phyloP scores from a whole-genome alignment of 225 moss, liverwort and hornwort genomes.

The Sphagnum tenellum region DNA sequence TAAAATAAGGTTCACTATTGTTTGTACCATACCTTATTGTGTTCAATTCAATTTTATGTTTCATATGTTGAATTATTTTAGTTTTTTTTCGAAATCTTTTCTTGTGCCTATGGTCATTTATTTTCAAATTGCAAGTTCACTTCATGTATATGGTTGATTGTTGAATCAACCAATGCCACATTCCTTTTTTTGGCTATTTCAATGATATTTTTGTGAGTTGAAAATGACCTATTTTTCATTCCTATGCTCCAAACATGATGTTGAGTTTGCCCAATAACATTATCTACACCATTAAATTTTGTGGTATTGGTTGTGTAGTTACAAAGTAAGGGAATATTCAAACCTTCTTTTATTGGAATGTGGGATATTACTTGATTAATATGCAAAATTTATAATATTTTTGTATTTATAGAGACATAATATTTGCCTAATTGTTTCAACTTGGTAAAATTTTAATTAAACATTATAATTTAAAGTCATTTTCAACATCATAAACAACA shows the following conservation, averaged over 20 bases:
- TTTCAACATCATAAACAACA: too few relatives aligned
- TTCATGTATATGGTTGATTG: conserved; percentile 12
- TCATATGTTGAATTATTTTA: conserved; percentile 12
- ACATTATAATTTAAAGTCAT: too few relatives aligned
- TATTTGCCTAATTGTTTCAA: too few relatives aligned
- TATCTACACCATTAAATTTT: too few relatives aligned
- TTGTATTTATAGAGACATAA: too few relatives aligned
- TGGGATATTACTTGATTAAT: too few relatives aligned
- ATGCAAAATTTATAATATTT: too few relatives aligned
- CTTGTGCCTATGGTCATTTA: conserved; percentile 7
- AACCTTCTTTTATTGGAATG: too few relatives aligned
- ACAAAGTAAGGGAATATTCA: too few relatives aligned
- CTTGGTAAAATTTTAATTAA: too few relatives aligned
- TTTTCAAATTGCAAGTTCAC: conserved; percentile 9
- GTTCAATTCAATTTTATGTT: conserved; percentile 5
- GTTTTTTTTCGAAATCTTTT: conserved; percentile 8
- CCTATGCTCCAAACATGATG: background rate
- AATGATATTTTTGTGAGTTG: conserved; percentile 1
- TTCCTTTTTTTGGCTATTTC: conserved; percentile 7
- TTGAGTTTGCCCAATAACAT: too few relatives aligned
- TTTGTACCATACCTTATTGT: conserved; percentile 10
- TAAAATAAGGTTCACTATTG: conserved; percentile 10
- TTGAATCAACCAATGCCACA: conserved; percentile 1
- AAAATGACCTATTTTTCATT: conserved; percentile 10
- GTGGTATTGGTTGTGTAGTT: too few relatives aligned